These are phyloP conservation scores for Pseudocercospora vitis DNA, from an alignment of 2,329 filamentous ascomycete species.

Conservation along the genomic window DNA sequence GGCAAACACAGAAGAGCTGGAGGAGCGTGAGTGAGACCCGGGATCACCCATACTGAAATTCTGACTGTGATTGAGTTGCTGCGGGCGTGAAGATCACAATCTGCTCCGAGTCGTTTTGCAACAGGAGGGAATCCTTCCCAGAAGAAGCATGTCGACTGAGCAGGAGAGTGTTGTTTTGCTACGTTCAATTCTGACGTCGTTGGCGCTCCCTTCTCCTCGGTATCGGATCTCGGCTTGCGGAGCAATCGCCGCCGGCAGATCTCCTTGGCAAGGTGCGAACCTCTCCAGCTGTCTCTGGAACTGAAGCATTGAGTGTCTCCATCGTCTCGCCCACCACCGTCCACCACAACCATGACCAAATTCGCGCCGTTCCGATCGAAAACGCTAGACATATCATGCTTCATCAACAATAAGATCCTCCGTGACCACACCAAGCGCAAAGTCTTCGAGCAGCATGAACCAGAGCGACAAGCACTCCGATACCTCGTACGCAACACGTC, in stretches of 20 bases:
- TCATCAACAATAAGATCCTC: slow-evolving; percentile 80
- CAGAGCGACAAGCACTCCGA: slow-evolving; percentile 77
- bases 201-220: slow-evolving; percentile 1
- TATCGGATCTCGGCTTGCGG: slow-evolving; percentile 12
- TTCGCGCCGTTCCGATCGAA: slow-evolving; percentile 68
- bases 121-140: not conserved
- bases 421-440: slow-evolving; percentile 97
- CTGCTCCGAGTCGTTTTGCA: not conserved
- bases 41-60: slow-evolving; percentile 2
- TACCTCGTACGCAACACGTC: slow-evolving; percentile 94
- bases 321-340: too few relatives aligned
- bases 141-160: not conserved
- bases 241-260: not conserved
- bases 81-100: not conserved
- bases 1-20: slow-evolving; percentile 31
- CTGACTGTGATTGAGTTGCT: not conserved
- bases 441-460: slow-evolving; percentile 81
- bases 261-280: slow-evolving; percentile 4
- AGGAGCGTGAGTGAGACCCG: not conserved
- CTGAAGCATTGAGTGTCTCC: too few relatives aligned
- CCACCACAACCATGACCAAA: slow-evolving; percentile 50
- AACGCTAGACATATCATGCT: slow-evolving; percentile 85
- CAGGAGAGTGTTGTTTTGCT: not conserved
- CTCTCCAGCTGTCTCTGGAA: not conserved
- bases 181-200: slow-evolving; percentile 10